Evolutionary conservation across 768 basidiomycete species (phyloP).

Genomic region (Xanthoconium purpureum): DNA sequence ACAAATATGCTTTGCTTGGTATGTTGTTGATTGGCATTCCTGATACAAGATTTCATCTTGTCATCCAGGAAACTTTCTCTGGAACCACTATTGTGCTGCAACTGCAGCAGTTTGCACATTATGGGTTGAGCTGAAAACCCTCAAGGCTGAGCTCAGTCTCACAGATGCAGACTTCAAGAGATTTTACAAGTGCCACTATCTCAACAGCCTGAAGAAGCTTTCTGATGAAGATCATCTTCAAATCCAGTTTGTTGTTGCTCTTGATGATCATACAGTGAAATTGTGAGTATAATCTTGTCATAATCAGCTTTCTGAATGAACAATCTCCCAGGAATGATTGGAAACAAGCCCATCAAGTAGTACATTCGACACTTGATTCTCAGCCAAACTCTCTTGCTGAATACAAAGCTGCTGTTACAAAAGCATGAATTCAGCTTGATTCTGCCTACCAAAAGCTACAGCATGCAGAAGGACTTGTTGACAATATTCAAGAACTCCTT

Average conservation of each 20-base stretch:
- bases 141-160: neutral
- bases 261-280: neutral
- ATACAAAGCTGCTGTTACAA: neutral
- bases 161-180: neutral
- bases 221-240: neutral
- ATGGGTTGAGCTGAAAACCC: neutral
- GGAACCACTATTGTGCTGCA: neutral
- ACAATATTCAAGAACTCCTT: neutral
- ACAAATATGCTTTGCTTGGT: neutral
- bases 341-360: neutral
- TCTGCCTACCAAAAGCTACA: neutral
- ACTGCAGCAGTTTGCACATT: neutral
- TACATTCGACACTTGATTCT: neutral
- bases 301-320: neutral
- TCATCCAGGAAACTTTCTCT: neutral
- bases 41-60: too few relatives aligned
- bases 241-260: neutral
- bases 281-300: neutral
- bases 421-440: neutral
- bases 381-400: neutral
- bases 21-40: neutral
- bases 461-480: neutral
- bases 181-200: neutral
- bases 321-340: neutral
- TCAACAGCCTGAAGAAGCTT: neutral